Evolutionary conservation across 139 green algal genomes (phyloP).

Genomic region (Asterochloris erici): DNA sequence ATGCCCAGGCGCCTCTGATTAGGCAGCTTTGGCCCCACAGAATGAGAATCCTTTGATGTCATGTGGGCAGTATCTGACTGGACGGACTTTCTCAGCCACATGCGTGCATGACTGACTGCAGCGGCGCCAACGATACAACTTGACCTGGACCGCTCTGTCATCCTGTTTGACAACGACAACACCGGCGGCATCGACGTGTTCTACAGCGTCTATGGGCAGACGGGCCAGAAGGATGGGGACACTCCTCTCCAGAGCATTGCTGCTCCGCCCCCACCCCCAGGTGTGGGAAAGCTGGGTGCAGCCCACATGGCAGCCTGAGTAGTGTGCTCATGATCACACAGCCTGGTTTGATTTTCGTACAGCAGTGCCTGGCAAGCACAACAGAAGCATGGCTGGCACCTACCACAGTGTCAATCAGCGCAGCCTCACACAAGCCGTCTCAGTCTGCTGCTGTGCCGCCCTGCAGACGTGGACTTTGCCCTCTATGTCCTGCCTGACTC

Average conservation of each 20-base stretch:
- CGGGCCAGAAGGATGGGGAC: background rate
- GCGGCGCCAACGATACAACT: no score
- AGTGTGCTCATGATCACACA: background rate
- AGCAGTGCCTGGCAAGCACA: background rate
- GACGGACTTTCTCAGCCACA: background rate
- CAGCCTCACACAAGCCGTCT: background rate
- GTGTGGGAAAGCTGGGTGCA: background rate
- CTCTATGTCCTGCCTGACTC: background rate
- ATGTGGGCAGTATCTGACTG: background rate
- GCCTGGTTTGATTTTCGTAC: background rate
- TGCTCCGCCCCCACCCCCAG: background rate
- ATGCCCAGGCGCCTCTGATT: background rate
- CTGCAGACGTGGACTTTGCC: background rate
- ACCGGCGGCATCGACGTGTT: background rate
- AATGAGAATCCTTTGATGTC: background rate
- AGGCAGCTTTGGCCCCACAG: background rate
- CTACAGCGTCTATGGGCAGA: background rate
- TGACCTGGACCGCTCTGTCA: background rate
- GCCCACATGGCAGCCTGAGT: background rate
- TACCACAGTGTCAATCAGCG: background rate
- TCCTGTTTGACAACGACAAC: background rate
- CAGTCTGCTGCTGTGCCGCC: background rate
- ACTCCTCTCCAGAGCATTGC: background rate
- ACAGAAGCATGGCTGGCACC: background rate
- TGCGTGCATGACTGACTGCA: no score